Percentiles rank a stretch among this genome's conserved stretches.
Evolutionary conservation across 495 filamentous ascomycete species (phyloP).

Genomic region (Hyaloscypha finlandica): DNA sequence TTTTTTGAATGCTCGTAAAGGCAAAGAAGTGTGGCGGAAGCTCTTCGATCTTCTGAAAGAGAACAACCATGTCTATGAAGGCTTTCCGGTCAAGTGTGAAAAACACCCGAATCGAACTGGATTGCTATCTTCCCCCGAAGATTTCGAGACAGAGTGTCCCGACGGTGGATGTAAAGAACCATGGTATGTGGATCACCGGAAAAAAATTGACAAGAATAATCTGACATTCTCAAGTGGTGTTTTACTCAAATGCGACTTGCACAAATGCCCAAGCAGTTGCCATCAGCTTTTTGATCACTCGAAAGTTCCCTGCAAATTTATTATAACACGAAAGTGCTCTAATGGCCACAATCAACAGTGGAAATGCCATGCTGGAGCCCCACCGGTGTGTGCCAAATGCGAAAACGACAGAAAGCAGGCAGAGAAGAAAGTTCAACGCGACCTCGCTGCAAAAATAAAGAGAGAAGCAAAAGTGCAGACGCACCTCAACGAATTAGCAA

Average conservation of each 20-base stretch:
- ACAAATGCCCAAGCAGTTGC: conserved; percentile 62
- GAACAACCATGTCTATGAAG: conserved; percentile 62
- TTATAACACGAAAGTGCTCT: conserved; percentile 50
- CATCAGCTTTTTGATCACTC: conserved; percentile 70
- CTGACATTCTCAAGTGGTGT: conserved; percentile 44
- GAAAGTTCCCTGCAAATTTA: conserved; percentile 54
- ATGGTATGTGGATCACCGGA: conserved; percentile 56
- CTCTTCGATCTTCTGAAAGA: conserved; percentile 60
- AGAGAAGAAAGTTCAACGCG: conserved; percentile 47
- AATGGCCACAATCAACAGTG: conserved; percentile 50
- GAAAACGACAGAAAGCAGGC: conserved; percentile 50
- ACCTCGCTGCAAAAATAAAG: conserved; percentile 55
- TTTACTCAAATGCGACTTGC: conserved; percentile 60
- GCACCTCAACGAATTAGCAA: conserved; percentile 52
- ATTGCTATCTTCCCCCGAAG: conserved; percentile 45
- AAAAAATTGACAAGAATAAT: neutral
- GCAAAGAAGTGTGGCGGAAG: conserved; percentile 55
- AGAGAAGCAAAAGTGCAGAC: conserved; percentile 49
- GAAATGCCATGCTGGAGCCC: conserved; percentile 41
- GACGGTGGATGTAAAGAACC: conserved; percentile 72
- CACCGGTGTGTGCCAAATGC: conserved; percentile 48
- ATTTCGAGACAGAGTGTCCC: conserved; percentile 64
- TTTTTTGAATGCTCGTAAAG: conserved; percentile 64
- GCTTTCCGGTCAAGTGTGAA: conserved; percentile 69
- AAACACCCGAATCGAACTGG: conserved; percentile 57